Base-by-base conservation (phyloP, 768 basidiomycete genomes). In the Exidia glandulosa region DNA sequence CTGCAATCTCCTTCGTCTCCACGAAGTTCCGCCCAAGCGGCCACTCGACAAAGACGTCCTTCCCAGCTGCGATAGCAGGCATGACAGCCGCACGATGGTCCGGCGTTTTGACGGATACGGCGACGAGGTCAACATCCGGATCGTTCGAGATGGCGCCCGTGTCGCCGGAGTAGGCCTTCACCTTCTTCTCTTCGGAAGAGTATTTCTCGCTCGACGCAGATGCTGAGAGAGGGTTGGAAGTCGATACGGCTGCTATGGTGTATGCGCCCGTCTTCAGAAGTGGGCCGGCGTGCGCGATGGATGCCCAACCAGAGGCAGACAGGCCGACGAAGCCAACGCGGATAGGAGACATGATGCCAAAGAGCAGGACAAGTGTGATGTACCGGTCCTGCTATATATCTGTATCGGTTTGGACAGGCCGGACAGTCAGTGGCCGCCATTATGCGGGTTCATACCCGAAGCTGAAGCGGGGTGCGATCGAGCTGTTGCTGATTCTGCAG, bases 31-130 rank as follows among this genome's bases (percentile, higher is more conserved):
- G 63, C 1, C 75, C 76, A 14, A 66, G 71, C 2, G 76, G 75
- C 74, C 75, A 78, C 61, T 78, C 76, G 7, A 76, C 59, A 56
- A 75, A 77, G 29, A 76, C 60, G 32, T 72, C 62, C 62, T 77
- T 78, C 30, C 72, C 72, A 29, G 72, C 71, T 23, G 69, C 71
- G 52, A 77, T 70, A 5, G 66, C 71, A 13, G 73, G 71, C 33
- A 70, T 19, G 3, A 70, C 63, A 0, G 68, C 65, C 2, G 65
- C 64, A 27, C 66, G 69, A 62, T 77, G 76, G 2, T 56, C 23
- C 7, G 66, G 63, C 23, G 70, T 66, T 58, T 70, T 72, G n/a
- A 78, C 72, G 13, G 72, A 55, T 1, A 75, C 71, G 0, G 66
- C 71, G 32, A 77, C 68, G 25, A 77, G 60, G 58, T 75, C 74